Base-by-base conservation (phyloP, 2,329 filamentous ascomycete species). In the Fusarium falciforme region DNA sequence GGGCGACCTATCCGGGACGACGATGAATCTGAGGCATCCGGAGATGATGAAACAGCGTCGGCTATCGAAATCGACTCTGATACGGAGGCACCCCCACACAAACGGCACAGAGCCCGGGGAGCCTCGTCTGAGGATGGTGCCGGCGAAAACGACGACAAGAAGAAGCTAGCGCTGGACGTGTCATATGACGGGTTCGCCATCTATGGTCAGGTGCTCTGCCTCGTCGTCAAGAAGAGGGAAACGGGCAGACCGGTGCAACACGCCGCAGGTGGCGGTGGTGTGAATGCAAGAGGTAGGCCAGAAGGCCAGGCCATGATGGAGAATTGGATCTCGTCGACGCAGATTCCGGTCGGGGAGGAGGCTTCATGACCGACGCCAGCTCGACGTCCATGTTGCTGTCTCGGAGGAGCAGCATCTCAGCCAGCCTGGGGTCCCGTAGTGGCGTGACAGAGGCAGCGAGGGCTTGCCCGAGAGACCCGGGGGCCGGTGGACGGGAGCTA, bases 151-250 rank as follows among this genome's bases (percentile, higher is more conserved):
- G 91, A 93, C 66, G 93, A 97, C 79, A 97, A 98, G 84, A 98
- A 99, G 86, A 98, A 98, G 82, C 85, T 97, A 77, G 90, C 89
- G 22, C 90, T 98, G 85, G 92, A 93, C 71, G 96, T 96, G 29
- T 92, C 91, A 16, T 99, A 98, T 83, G 95, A 98, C 79, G 96
- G 96, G 10, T 98, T 98, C 84, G 94, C 93, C 77, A 98, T 99
- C 79, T 97, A 98, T 84, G 95, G 96, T 12, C 93, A 94, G 76
- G 94, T 98, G 55, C 86, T 99, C 29, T 98, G 95, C 82, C 87
- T 99, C 67, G 93, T 99, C 10, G 92, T 99, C 79, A 92, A 91
- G 82, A 93, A 93, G 80, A 91, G 93, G 70, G 92, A 91, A 73
- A 88, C 77, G 86, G 86, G 83, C 75, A 88, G 84, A 74, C 81